A percentile compares a stretch with the other conserved stretches of the same genome.
phyloP scores from a whole-genome alignment of 140 eudicot genomes.

The Senecio squalidus region DNA sequence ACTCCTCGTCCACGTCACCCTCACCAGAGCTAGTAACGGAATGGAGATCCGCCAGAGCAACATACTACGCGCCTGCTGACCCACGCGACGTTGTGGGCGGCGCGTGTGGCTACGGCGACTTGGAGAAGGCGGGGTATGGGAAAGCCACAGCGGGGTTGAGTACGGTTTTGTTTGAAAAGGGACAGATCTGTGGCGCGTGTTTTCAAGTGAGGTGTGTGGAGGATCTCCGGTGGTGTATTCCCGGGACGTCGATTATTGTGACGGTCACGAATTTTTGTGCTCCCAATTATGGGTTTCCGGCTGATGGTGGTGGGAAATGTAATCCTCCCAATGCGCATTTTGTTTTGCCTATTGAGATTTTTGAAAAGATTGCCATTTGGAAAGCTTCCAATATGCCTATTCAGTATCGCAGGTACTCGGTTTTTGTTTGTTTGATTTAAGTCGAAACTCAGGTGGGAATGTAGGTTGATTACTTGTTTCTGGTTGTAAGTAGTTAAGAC shows the following conservation, averaged over 20 bases:
- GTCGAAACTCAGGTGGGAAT: not conserved
- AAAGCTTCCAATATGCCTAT: constrained; percentile 93
- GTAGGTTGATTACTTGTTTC: no score
- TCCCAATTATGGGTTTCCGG: constrained; percentile 73
- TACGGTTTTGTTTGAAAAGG: constrained; percentile 56
- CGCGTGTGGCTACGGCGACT: constrained; percentile 90
- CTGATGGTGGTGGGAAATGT: constrained; percentile 79
- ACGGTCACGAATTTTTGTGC: constrained; percentile 94
- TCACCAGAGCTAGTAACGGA: constrained; percentile 30
- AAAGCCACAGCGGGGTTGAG: constrained; percentile 86
- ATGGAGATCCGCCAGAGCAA: constrained; percentile 87
- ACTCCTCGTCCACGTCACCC: constrained; percentile 36
- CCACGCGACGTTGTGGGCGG: constrained; percentile 85
- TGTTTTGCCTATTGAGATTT: constrained; percentile 85
- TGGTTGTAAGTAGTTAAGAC: no score
- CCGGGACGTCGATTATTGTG: constrained; percentile 86
- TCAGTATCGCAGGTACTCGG: constrained; percentile 67
- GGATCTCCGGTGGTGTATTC: constrained; percentile 86
- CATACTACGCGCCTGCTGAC: constrained; percentile 86
- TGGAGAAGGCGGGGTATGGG: constrained; percentile 68
- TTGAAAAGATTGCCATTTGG: constrained; percentile 94
- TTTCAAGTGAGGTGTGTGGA: constrained; percentile 78
- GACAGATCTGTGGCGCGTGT: constrained; percentile 97
- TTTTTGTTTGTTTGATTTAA: not conserved
- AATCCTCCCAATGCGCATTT: constrained; percentile 85